Percentiles rank a stretch among this genome's conserved stretches.
phyloP scores from a whole-genome alignment of 1,284 basidiomycete species.

The Heterobasidion irregulare region DNA sequence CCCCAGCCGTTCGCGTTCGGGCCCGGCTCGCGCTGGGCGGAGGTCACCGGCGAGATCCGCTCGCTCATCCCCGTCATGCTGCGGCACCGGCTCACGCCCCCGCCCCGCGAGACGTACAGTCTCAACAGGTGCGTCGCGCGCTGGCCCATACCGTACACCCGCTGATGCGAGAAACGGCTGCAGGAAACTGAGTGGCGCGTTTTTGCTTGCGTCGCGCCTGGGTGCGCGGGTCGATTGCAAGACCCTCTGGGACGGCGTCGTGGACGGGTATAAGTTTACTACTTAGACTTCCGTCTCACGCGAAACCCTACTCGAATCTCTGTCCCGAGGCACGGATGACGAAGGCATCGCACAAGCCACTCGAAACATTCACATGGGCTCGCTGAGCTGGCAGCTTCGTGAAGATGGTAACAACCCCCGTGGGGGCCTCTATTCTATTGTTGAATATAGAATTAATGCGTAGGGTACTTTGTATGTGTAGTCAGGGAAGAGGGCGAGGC shows the following conservation, averaged over 20 bases:
- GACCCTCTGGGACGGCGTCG: slow-evolving; percentile 65
- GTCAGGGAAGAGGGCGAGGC: background rate
- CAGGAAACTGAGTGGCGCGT: slow-evolving; percentile 91
- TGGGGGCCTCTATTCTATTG: slow-evolving; percentile 1
- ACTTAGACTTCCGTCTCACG: background rate
- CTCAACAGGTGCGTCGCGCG: slow-evolving; percentile 58
- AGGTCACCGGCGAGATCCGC: slow-evolving; percentile 70
- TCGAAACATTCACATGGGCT: too few relatives aligned
- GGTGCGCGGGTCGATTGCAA: slow-evolving; percentile 72
- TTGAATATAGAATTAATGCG: slow-evolving; percentile 1
- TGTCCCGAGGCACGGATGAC: background rate
- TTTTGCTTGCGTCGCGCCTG: slow-evolving; percentile 83
- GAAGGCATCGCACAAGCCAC: too few relatives aligned
- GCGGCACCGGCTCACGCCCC: slow-evolving; percentile 76
- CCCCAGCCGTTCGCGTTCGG: slow-evolving; percentile 70
- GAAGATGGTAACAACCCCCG: background rate
- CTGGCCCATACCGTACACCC: background rate
- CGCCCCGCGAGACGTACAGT: slow-evolving; percentile 91
- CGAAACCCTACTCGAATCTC: background rate
- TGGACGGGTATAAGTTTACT: slow-evolving; percentile 17
- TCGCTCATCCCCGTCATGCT: slow-evolving; percentile 90
- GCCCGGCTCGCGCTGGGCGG: slow-evolving; percentile 51
- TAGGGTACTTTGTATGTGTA: background rate
- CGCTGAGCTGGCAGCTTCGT: too few relatives aligned
- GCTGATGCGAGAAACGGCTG: background rate